A percentile compares a stretch with the other conserved stretches of the same genome.
Conservation (phyloP, 1,284 basidiomycete genomes). For the Trichosporon coremiiforme region DNA sequence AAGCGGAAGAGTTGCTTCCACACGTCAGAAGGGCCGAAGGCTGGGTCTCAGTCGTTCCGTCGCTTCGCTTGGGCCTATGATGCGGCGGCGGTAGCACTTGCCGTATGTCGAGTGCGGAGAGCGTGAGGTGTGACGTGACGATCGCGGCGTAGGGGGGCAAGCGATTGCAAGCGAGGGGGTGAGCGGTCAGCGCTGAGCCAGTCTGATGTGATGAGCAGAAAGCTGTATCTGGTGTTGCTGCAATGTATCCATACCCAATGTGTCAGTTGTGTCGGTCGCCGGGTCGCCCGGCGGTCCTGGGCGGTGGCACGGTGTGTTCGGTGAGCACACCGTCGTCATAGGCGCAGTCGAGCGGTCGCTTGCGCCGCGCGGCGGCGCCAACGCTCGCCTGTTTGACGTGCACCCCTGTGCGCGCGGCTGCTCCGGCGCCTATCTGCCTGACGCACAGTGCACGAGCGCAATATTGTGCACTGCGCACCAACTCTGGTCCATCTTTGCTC, state of each 20-base stretch:
- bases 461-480: background rate
- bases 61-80: background rate
- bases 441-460: background rate
- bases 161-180: background rate
- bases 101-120: too few species aligned
- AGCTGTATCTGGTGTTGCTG: background rate
- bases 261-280: background rate
- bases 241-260: too few species aligned
- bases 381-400: conserved; percentile 2
- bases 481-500: too few species aligned
- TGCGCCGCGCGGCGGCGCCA: background rate
- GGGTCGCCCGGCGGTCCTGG: too few species aligned
- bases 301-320: background rate
- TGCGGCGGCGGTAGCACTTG: too few species aligned
- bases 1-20: conserved; percentile 5
- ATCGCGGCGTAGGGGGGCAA: background rate
- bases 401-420: background rate
- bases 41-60: background rate
- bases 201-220: background rate
- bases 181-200: background rate
- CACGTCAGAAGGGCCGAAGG: conserved; percentile 10
- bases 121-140: background rate
- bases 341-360: background rate
- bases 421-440: background rate
- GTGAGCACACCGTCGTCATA: background rate